These are phyloP conservation scores for Uncinocarpus reesii DNA, from an alignment of 2,329 filamentous ascomycete genomes.

Conservation along the genomic window DNA sequence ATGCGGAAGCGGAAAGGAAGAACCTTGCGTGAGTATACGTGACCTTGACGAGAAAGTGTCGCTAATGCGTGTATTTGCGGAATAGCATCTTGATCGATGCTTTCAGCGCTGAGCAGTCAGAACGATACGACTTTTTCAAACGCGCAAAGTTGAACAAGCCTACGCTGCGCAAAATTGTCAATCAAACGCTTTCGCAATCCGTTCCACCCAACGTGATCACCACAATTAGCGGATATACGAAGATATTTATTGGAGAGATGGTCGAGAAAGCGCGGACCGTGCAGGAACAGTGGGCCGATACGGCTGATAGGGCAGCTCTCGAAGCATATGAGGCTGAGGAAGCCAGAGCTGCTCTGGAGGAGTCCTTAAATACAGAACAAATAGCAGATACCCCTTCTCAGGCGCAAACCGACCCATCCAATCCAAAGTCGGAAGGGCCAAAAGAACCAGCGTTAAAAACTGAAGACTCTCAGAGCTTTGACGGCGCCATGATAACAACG, in stretches of 20 bases:
- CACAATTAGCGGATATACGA: constrained; percentile 54
- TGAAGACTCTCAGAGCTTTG: constrained; percentile 5
- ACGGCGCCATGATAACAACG: neutral
- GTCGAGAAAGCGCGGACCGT: constrained; percentile 56
- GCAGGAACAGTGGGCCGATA: constrained; percentile 44
- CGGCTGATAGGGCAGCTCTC: constrained; percentile 43
- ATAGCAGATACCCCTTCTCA: neutral
- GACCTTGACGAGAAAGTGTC: constrained; percentile 9
- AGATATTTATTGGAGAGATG: constrained; percentile 56
- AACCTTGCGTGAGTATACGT: constrained; percentile 37
- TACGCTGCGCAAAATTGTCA: constrained; percentile 48
- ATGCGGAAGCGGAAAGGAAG: constrained; percentile 45
- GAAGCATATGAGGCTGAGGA: constrained; percentile 49
- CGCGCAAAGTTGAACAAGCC: constrained; percentile 42
- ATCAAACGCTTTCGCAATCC: constrained; percentile 57
- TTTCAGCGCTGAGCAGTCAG: constrained; percentile 40
- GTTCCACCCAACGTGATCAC: constrained; percentile 55
- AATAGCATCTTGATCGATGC: constrained; percentile 37
- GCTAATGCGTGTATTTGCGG: neutral
- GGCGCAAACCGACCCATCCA: neutral
- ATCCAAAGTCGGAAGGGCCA: neutral
- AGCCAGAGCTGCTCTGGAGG: neutral
- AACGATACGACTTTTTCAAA: constrained; percentile 42
- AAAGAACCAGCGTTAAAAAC: constrained; percentile 2
- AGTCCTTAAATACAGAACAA: neutral